These are phyloP conservation scores for Colletotrichum horii DNA, from an alignment of 2,329 filamentous ascomycete species.

Conservation along the genomic window DNA sequence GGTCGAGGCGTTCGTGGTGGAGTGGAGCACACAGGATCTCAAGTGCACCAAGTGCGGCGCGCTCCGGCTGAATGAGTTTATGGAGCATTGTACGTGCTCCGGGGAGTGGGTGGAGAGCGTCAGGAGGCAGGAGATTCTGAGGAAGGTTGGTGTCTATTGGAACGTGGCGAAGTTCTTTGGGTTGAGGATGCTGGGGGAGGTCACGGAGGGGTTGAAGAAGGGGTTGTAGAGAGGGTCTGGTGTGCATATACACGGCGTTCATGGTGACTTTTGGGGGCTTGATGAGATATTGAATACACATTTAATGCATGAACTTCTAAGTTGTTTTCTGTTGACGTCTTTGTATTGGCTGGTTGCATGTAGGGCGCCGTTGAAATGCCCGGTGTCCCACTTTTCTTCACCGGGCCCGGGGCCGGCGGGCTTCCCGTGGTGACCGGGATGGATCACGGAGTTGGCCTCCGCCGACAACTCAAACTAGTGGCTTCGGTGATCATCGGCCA, in stretches of 20 bases:
- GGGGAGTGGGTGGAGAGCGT: constrained; percentile 82
- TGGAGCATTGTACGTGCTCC: constrained; percentile 94
- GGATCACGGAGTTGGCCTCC: neutral
- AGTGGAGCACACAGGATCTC: constrained; percentile 90
- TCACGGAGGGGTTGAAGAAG: constrained; percentile 68
- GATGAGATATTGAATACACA: neutral
- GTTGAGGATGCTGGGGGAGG: constrained; percentile 78
- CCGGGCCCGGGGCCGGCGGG: neutral
- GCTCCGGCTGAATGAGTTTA: constrained; percentile 86
- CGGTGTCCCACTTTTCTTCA: neutral
- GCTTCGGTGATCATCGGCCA: too few species aligned
- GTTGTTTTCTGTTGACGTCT: neutral
- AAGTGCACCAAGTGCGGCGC: constrained; percentile 77
- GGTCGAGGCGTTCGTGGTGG: constrained; percentile 75
- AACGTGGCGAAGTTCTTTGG: constrained; percentile 81
- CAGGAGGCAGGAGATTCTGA: constrained; percentile 68
- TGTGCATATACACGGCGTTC: neutral
- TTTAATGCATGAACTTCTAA: neutral
- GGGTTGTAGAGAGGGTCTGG: constrained; percentile 39
- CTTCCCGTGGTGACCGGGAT: neutral
- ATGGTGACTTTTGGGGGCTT: neutral
- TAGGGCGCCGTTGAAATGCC: neutral
- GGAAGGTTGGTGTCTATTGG: constrained; percentile 70
- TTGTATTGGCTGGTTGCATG: rapidly evolving
- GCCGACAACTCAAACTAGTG: too few species aligned